Evolutionary conservation across 2,329 filamentous ascomycete genomes (phyloP), one percentile per base, ranked within the genome.

Genomic region (Pyrenochaeta sp.): DNA sequence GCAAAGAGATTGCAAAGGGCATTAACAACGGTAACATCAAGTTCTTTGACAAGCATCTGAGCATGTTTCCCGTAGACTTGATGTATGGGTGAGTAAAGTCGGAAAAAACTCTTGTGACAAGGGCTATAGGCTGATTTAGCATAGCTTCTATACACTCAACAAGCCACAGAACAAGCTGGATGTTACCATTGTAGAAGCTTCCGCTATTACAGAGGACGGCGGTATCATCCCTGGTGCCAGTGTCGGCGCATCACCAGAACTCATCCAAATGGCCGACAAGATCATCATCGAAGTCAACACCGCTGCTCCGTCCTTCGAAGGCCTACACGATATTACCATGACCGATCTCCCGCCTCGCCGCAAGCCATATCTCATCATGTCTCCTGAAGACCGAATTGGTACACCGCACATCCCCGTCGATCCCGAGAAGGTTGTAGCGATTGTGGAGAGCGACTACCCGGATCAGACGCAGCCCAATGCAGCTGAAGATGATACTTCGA

Each of bases 241-340:
- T 9, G 91, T 96, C 27, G 92, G 92, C 53, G 92, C 92, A 12
- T 91, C 89, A 2, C 92, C 92, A 4, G 92, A 96, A 77, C 84
- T 96, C 52, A 85, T 96, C 48, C 92, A 96, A 79, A 92, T 96
- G 87, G 91, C 92, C 50, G 91, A 96, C 76, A 96, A 96, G 82
- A 87, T 96, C 79, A 92, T 96, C 72, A 91, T 96, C 72, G 92
- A 96, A 81, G 90, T 96, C 79, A 96, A 96, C 83, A 96, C 93
- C 0, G 83, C 92, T 1, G 86, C 91, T 50, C 92, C 92, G 5
- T 92, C 88, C 43, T 93, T 96, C 72, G 90, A 95, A 77, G 93
- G 68, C 19, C 85, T 96, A 19, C 92, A 96, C 83, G 93, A 96
- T 72, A 96, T 96, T 75, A 93, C 91, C 61, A 90, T 93, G 85